Evolutionary conservation across 2,329 filamentous ascomycete species (phyloP), one percentile per base, ranked within the genome.

Genomic region (Lasiodiplodia citricola): DNA sequence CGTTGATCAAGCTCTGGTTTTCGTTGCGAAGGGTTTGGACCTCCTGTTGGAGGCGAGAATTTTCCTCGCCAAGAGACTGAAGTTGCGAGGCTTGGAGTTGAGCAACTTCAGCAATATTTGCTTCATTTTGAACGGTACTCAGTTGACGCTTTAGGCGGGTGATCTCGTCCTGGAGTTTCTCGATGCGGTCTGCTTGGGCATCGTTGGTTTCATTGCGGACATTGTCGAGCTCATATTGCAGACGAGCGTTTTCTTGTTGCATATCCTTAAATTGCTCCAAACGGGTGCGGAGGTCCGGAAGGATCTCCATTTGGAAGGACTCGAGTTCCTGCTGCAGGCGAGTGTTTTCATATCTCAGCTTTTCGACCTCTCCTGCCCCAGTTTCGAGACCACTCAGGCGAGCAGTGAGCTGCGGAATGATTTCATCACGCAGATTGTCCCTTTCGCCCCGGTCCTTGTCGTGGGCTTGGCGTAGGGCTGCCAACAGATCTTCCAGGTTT

Each of bases 401-500:
- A 57, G 92, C 88, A 71, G 88, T 88, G 65, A 97, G 83, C 74
- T 93, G 88, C 21, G 94, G 93, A 2, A 97, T 89, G 51, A 97
- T 85, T 79, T 97, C 93, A 71, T 98, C 94, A 35, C 93, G 90
- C 18, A 98, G 87, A 74, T 96, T 95, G 79, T 99, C 96, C 65
- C 94, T 89, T 80, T 99, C 94, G 73, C 96, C 94, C 70, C 92
- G 88, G 66, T 94, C 88, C 72, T 89, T 91, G 74, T 94, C 88
- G 16, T 98, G 85, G 77, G 99, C 94, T 28, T 89, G 87, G 73
- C 92, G 91, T 73, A 98, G 89, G 5, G 92, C 95, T 7, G 90
- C 89, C 55, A 98, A 85, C 54, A 99, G 86, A 78, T 97, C 94
- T 80, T 98, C 94, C 74, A 98, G 96, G 78, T 96, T 97, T 76